Evolutionary conservation across 1,284 basidiomycete genomes (phyloP).

Genomic region (Sanghuangporus sanghuang): DNA sequence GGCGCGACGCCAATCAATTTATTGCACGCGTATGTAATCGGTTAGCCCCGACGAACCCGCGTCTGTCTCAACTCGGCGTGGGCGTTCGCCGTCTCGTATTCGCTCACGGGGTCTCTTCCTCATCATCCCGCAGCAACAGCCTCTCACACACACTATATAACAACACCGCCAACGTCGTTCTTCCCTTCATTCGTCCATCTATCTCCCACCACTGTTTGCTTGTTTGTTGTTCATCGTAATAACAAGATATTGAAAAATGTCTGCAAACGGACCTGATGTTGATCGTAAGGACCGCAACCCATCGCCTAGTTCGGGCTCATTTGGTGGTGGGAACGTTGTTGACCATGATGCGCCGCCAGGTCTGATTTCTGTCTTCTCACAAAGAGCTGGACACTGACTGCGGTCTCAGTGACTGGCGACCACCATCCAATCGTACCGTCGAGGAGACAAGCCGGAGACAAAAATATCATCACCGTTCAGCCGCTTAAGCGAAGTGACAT

Average conservation of each 20-base stretch:
- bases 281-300: constrained; percentile 30
- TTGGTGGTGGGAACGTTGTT: constrained; percentile 57
- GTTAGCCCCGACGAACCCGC: background rate
- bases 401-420: constrained; percentile 51
- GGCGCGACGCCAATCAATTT: constrained; percentile 1
- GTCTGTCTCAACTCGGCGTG: constrained; percentile 3
- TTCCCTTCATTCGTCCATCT: background rate
- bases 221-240: background rate
- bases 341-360: constrained; percentile 70
- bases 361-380: constrained; percentile 29
- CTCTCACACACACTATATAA: background rate
- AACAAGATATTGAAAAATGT: background rate
- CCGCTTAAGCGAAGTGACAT: constrained; percentile 80
- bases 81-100: background rate
- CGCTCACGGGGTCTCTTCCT: background rate
- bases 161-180: background rate
- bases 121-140: constrained; percentile 3
- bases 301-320: constrained; percentile 28
- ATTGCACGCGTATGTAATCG: background rate
- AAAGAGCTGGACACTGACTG: background rate
- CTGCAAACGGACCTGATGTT: constrained; percentile 2
- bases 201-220: background rate
- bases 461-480: constrained; percentile 64
- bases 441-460: constrained; percentile 24
- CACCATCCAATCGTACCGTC: constrained; percentile 22